Base-by-base conservation (phyloP, 139 green algal species). In the Chlorella sp. region DNA sequence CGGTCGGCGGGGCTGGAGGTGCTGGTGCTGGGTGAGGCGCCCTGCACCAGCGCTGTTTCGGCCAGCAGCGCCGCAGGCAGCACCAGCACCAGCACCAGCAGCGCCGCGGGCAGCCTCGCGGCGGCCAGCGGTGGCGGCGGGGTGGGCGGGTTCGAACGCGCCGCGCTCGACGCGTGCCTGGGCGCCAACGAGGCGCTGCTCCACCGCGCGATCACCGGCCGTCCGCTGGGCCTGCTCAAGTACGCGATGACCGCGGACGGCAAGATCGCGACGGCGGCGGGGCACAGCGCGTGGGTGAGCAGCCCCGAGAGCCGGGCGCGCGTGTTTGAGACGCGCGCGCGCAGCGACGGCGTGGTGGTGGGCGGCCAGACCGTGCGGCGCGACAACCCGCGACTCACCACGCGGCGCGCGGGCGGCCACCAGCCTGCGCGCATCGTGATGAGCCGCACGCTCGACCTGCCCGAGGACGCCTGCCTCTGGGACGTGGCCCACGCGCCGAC, bases 231-330 rank as follows among this genome's bases (percentile, higher is more conserved):
- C 31, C 76, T 97, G 38, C 87, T 97, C 48, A 99, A 98, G 82
- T 99, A 99, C 77, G 96, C 96, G 6, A 99, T 99, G 96, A 99
- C 96, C 8, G 76, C 98, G 46, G 96, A 99, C 73, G 96, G 96
- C 67, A 99, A 99, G 86, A 99, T 99, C 45, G 96, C 96, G 19
- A 93, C 94, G 15, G 75, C 69, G 38, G 80, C 76, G n/a, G 96
- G 96, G 3, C 95, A 99, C 82, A 88, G 89, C 29, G 90, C 94
- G 25, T 99, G 96, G 96, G 93, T 99, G n/a, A 95, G 82, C 75
- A 89, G 77, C 69, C 31, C 88, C 14, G 31, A 63, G 59, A 87
- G 90, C 29, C 82, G 95, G 5, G 76, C 84, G 41, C 83, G 72
- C 2, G 95, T 98, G 65, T 97, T 98, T 87, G 87, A 93, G 73